These are phyloP conservation scores for Collybia nuda DNA, from an alignment of 768 basidiomycete genomes.

Conservation along the genomic window DNA sequence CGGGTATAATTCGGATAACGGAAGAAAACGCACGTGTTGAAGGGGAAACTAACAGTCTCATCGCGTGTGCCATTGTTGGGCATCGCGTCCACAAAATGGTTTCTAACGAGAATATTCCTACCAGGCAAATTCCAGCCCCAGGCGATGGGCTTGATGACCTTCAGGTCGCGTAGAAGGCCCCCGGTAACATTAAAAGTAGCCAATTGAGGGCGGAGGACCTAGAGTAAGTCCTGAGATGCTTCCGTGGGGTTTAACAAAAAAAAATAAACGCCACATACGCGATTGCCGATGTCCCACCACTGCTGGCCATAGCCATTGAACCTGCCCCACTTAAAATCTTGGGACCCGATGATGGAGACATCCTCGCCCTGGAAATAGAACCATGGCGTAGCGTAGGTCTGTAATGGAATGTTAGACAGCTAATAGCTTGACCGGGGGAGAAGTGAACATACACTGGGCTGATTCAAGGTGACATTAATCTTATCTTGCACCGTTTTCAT, in stretches of 20 bases:
- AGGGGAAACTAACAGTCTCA: slow-evolving; percentile 37
- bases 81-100: slow-evolving; percentile 39
- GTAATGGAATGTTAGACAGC: not conserved
- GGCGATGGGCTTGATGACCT: slow-evolving; percentile 49
- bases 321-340: slow-evolving; percentile 36
- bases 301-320: slow-evolving; percentile 49
- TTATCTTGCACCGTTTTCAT: slow-evolving; percentile 38
- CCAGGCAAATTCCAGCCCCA: slow-evolving; percentile 47
- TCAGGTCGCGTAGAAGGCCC: slow-evolving; percentile 31
- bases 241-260: not conserved
- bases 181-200: slow-evolving; percentile 47
- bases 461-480: slow-evolving; percentile 36
- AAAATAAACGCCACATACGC: slow-evolving; percentile 22
- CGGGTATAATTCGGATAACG: not conserved
- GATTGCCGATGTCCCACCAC: slow-evolving; percentile 48
- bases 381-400: slow-evolving; percentile 45
- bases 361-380: slow-evolving; percentile 42
- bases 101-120: slow-evolving; percentile 33
- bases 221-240: not conserved
- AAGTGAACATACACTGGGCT: slow-evolving; percentile 29
- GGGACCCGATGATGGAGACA: slow-evolving; percentile 38
- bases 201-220: slow-evolving; percentile 44
- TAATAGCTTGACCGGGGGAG: not conserved
- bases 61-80: slow-evolving; percentile 38
- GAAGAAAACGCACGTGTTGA: slow-evolving; percentile 37